Percentiles rank a stretch among this genome's conserved stretches.
phyloP scores from a whole-genome alignment of 345 rosid species.

The Moricandia arvensis region DNA sequence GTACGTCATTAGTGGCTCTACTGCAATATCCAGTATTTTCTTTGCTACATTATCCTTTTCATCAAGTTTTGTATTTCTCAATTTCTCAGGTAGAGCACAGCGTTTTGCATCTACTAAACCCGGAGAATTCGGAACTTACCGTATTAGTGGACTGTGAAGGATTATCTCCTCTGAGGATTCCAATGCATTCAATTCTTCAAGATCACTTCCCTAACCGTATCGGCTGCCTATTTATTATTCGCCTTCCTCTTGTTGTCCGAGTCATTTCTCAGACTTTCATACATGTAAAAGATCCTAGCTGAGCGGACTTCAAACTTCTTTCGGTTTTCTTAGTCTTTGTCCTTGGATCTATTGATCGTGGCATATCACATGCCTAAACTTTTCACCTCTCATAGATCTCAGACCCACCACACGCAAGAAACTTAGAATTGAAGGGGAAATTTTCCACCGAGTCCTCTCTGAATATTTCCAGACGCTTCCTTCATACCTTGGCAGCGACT shows the following conservation, averaged over 20 bases:
- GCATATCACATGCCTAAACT: conserved; percentile 2
- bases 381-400: conserved; percentile 52
- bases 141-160: conserved; percentile 93
- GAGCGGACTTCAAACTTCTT: too few species aligned
- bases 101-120: conserved; percentile 53
- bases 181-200: conserved; percentile 90
- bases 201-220: conserved; percentile 88
- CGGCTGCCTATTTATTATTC: conserved; percentile 75
- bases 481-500: conserved; percentile 78
- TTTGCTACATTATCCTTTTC: background rate
- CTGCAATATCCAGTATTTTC: background rate
- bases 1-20: conserved; percentile 46
- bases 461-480: conserved; percentile 72
- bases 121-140: conserved; percentile 62
- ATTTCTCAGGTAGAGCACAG: conserved; percentile 95
- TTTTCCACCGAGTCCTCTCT: conserved; percentile 53
- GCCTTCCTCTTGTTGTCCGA: conserved; percentile 83
- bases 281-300: conserved; percentile 53
- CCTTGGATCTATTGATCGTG: background rate
- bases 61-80: conserved; percentile 32
- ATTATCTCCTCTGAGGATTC: conserved; percentile 73
- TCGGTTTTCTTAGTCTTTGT: background rate
- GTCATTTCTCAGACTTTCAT: conserved; percentile 82
- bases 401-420: conserved; percentile 78
- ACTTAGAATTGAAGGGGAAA: conserved; percentile 77